Percentiles rank a stretch among this genome's conserved stretches.
These are phyloP conservation scores for Exophiala oligosperma DNA, from an alignment of 2,329 filamentous ascomycete species.

Conservation along the genomic window DNA sequence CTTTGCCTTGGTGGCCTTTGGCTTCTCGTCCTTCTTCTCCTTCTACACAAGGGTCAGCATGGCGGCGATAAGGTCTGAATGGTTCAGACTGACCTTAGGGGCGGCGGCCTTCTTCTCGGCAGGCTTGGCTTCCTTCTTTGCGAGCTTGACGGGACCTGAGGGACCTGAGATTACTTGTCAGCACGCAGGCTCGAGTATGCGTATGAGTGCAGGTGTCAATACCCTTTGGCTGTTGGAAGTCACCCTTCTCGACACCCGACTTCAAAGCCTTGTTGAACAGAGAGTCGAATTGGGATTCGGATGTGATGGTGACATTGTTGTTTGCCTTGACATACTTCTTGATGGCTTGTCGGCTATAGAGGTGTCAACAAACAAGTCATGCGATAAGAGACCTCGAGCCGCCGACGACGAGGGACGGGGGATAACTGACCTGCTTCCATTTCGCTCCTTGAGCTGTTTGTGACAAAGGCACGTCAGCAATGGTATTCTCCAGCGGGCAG, in stretches of 20 bases:
- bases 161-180: slow-evolving; percentile 56
- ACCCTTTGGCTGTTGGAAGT: slow-evolving; percentile 92
- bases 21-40: slow-evolving; percentile 31
- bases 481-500: not conserved
- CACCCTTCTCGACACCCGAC: slow-evolving; percentile 79
- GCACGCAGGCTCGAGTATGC: slow-evolving; percentile 19
- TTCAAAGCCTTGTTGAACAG: slow-evolving; percentile 86
- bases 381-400: slow-evolving; percentile 10
- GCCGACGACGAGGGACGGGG: slow-evolving; percentile 28
- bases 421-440: slow-evolving; percentile 64
- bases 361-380: slow-evolving; percentile 22
- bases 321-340: slow-evolving; percentile 75
- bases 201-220: slow-evolving; percentile 27
- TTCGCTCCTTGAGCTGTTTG: slow-evolving; percentile 67
- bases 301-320: slow-evolving; percentile 65
- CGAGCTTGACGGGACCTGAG: slow-evolving; percentile 89
- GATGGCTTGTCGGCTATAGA: slow-evolving; percentile 65
- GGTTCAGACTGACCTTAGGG: slow-evolving; percentile 30
- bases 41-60: slow-evolving; percentile 26
- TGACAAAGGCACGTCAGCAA: slow-evolving; percentile 50
- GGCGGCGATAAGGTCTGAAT: not conserved
- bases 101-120: slow-evolving; percentile 41
- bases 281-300: slow-evolving; percentile 62
- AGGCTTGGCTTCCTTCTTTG: slow-evolving; percentile 68
- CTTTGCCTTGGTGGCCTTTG: slow-evolving; percentile 38